Percentiles rank a stretch among this genome's conserved stretches.
phyloP scores from a whole-genome alignment of 164 flowering plant species.

The Chloranthus sessilifolius region DNA sequence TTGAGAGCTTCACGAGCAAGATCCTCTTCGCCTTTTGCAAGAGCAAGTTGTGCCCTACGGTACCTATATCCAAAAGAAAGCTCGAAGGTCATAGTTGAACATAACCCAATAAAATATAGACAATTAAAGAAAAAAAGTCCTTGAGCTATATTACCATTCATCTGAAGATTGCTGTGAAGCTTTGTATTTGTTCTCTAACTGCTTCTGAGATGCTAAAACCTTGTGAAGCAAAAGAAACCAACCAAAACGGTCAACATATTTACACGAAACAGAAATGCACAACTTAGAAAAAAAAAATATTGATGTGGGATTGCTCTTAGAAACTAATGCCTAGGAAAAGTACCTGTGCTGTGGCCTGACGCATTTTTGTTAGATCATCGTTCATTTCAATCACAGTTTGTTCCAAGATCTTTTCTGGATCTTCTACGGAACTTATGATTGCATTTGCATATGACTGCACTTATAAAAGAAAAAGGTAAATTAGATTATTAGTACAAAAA shows the following conservation, averaged over 20 bases:
- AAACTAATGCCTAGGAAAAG: conserved; percentile 2
- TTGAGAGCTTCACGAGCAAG: conserved; percentile 93
- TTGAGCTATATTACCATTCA: conserved; percentile 52
- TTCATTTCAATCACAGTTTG: conserved; percentile 96
- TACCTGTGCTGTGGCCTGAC: conserved; percentile 99
- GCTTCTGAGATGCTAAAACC: conserved; percentile 94
- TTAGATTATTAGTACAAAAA: not conserved
- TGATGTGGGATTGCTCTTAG: not conserved
- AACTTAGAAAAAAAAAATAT: conserved; percentile 1
- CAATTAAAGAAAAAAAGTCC: not conserved
- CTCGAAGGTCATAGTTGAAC: not conserved
- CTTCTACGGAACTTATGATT: conserved; percentile 78
- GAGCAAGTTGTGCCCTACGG: conserved; percentile 79
- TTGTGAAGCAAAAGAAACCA: conserved; percentile 21
- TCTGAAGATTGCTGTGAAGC: conserved; percentile 84
- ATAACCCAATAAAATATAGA: not conserved
- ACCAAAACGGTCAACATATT: not conserved
- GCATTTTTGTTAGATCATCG: conserved; percentile 93
- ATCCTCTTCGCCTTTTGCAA: conserved; percentile 81
- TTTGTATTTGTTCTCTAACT: conserved; percentile 75
- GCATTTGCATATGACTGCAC: conserved; percentile 93
- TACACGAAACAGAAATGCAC: not conserved
- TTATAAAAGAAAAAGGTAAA: conserved; percentile 11
- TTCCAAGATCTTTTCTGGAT: conserved; percentile 94
- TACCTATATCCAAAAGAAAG: conserved; percentile 42